phyloP scores from a whole-genome alignment of 176 grass and related monocot genomes.

The Neostapfia colusana region DNA sequence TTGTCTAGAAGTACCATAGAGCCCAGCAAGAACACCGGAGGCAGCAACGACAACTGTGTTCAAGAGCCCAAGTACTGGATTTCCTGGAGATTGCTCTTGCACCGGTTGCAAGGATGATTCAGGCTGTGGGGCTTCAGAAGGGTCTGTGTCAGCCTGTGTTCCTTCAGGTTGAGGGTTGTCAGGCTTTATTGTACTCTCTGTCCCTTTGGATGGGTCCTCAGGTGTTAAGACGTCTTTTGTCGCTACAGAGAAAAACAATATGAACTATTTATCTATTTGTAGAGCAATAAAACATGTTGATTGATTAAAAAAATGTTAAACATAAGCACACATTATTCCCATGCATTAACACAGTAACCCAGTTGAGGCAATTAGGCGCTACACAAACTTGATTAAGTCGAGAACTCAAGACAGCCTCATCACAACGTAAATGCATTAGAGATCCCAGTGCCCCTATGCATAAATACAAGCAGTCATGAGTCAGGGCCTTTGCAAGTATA shows the following conservation, averaged over 20 bases:
- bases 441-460: not conserved
- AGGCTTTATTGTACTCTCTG: conserved; percentile 4
- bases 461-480: not conserved
- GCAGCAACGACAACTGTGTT: conserved; percentile 65
- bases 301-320: not conserved
- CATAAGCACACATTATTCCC: conserved; percentile 2
- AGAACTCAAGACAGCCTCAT: conserved; percentile 16
- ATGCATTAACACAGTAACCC: not conserved
- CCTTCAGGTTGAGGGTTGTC: conserved; percentile 18
- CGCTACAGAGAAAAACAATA: conserved; percentile 44
- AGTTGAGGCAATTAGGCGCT: not conserved
- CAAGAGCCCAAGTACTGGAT: conserved; percentile 57
- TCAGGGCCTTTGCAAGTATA: conserved; percentile 13
- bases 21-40: conserved; percentile 79
- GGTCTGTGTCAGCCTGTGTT: conserved; percentile 24
- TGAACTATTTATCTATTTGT: conserved; percentile 16
- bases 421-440: conserved; percentile 9
- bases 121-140: conserved; percentile 28
- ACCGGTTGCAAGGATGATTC: conserved; percentile 33
- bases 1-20: conserved; percentile 77
- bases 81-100: conserved; percentile 55
- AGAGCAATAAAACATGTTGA: not conserved
- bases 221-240: conserved; percentile 24
- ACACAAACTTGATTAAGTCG: conserved; percentile 7
- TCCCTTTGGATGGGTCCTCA: conserved; percentile 15